Conservation (phyloP, 2,329 filamentous ascomycete genomes). For the Talaromyces piceae region DNA sequence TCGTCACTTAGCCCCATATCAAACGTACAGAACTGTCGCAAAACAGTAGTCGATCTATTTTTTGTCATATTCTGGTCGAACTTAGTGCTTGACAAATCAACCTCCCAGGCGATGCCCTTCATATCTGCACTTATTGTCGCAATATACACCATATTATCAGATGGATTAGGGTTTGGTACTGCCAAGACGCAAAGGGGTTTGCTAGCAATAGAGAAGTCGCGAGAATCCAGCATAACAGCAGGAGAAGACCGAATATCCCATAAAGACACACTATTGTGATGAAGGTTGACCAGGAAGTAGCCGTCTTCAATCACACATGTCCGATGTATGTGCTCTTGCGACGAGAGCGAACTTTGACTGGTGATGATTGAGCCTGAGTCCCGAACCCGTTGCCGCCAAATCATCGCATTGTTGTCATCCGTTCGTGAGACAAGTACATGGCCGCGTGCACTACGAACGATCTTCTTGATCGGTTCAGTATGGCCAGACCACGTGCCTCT, state of each 20-base stretch:
- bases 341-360: slow-evolving; percentile 61
- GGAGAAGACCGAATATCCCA: slow-evolving; percentile 66
- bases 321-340: slow-evolving; percentile 66
- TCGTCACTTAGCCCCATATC: slow-evolving; percentile 51
- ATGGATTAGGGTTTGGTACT: slow-evolving; percentile 54
- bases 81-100: slow-evolving; percentile 49
- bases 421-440: slow-evolving; percentile 75
- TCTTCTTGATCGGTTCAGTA: slow-evolving; percentile 70
- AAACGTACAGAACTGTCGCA: slow-evolving; percentile 65
- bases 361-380: slow-evolving; percentile 49
- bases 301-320: slow-evolving; percentile 72
- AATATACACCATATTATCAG: slow-evolving; percentile 56
- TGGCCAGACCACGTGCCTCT: slow-evolving; percentile 77
- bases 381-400: slow-evolving; percentile 65
- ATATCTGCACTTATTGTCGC: slow-evolving; percentile 76
- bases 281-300: slow-evolving; percentile 72
- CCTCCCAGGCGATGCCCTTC: slow-evolving; percentile 73
- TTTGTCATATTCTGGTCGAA: slow-evolving; percentile 21
- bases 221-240: slow-evolving; percentile 53
- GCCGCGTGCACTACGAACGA: slow-evolving; percentile 77
- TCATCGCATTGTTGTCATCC: slow-evolving; percentile 65
- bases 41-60: slow-evolving; percentile 33
- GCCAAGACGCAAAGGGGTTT: slow-evolving; percentile 74
- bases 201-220: slow-evolving; percentile 53
- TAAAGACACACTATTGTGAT: slow-evolving; percentile 61